These are phyloP conservation scores for Claviceps africana DNA, from an alignment of 2,329 filamentous ascomycete genomes.

Conservation along the genomic window DNA sequence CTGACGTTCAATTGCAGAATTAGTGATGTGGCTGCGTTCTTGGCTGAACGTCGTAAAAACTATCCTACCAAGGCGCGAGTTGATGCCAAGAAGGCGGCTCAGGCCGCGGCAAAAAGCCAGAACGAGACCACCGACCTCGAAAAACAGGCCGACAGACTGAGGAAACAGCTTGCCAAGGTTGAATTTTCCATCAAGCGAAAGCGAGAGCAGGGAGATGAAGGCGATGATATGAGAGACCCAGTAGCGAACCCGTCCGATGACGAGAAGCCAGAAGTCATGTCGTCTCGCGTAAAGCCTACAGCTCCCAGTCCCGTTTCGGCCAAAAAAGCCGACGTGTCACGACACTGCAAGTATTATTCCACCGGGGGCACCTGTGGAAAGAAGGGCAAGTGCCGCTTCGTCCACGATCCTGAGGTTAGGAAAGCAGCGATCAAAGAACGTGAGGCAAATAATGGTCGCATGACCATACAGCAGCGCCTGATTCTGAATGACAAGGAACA, in stretches of 20 bases:
- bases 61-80: constrained; percentile 67
- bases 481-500: constrained; percentile 55
- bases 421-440: constrained; percentile 50
- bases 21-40: constrained; percentile 64
- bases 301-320: constrained; percentile 28
- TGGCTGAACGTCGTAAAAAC: constrained; percentile 63
- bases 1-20: constrained; percentile 24
- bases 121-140: constrained; percentile 49
- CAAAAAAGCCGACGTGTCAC: constrained; percentile 46
- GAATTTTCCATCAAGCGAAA: constrained; percentile 57
- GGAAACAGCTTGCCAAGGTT: constrained; percentile 53
- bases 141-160: constrained; percentile 47
- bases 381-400: constrained; percentile 63
- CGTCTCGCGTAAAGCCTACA: constrained; percentile 28
- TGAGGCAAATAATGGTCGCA: constrained; percentile 49
- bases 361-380: constrained; percentile 56
- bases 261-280: constrained; percentile 43
- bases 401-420: constrained; percentile 49
- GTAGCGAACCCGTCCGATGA: constrained; percentile 40
- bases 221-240: constrained; percentile 48
- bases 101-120: constrained; percentile 30
- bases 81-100: constrained; percentile 44
- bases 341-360: constrained; percentile 58
- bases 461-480: constrained; percentile 52
- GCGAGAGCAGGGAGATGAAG: constrained; percentile 52